Conservation (phyloP, 371 early-diverging fungal genomes). For the Entomophthora muscae region DNA sequence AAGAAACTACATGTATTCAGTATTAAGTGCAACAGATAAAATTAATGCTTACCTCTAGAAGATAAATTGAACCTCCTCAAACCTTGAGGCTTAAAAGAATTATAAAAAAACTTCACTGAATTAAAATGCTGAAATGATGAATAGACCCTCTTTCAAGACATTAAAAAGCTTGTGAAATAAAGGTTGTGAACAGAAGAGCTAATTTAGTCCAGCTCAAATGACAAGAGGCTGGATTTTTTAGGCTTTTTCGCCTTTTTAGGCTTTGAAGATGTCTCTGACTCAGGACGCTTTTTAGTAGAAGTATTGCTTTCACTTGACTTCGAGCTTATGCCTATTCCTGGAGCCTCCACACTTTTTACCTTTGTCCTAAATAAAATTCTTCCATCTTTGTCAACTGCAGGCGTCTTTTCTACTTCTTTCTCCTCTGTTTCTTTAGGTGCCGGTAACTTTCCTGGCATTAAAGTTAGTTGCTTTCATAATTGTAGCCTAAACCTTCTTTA, state of each 20-base stretch:
- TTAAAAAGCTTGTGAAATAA: background rate
- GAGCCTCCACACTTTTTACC: background rate
- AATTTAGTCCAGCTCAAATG: background rate
- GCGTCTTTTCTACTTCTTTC: background rate
- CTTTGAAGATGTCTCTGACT: background rate
- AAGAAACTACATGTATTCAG: too few relatives aligned
- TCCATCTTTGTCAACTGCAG: background rate
- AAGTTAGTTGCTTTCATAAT: background rate
- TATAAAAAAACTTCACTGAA: too few relatives aligned
- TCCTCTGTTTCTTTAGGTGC: background rate
- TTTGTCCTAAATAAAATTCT: background rate
- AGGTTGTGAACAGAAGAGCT: background rate
- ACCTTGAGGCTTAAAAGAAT: too few relatives aligned
- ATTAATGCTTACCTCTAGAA: too few relatives aligned
- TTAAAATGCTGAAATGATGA: background rate
- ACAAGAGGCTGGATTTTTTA: background rate
- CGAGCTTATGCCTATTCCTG: background rate
- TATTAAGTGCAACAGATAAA: too few relatives aligned
- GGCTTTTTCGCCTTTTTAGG: background rate
- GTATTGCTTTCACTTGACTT: background rate
- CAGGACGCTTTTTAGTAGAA: background rate
- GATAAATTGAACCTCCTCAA: too few relatives aligned
- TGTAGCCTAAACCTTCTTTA: background rate
- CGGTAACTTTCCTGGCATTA: background rate
- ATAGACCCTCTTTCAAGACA: background rate